Base-by-base conservation (phyloP, 208 protist genomes). In the Trypanosoma vivax region DNA sequence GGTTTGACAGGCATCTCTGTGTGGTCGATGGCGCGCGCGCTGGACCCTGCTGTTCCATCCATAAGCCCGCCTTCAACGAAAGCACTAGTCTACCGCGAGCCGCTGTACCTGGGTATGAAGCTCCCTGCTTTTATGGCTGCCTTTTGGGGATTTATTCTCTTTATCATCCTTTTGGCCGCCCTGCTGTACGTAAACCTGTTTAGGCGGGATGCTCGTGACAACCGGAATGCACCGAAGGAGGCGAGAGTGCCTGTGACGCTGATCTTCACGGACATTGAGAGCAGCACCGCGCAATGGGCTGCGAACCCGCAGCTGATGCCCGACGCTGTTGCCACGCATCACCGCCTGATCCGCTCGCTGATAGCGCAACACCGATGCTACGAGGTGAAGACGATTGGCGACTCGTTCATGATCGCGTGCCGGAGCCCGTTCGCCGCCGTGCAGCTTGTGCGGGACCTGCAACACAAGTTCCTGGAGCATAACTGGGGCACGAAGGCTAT, bases 331-430 rank as follows among this genome's bases (percentile, higher is more conserved):
- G 59, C 73, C 21, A 38, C 65, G 37, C 77, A 90, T 64, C 70
- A 90, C 71, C 50, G 54, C 9, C n/a, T 83, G 19, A 83, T 90
- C 34, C 75, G 83, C 23, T n/a, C 57, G 28, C 51, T 72, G 14
- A 84, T 87, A 27, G 38, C 27, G 16, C 71, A 68, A 62, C 64
- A 80, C 66, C 59, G 63, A 48, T 79, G 75, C 54, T 90, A 90
- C 59, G 79, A 87, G 65, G 82, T 90, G 55, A 90, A 90, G 63
- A 90, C 76, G 45, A 71, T 87, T 30, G 82, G 82, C 27, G 82
- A 90, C 70, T 72, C 82, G 35, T 87, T 90, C 72, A 90, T 43
- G 39, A 43, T 43, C 39, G 39, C 39, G n/a, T 21, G 39, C 39
- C 39, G 23, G 39, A 18, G 23, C 84, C 74, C 77, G n/a, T 43